These are phyloP conservation scores for Calonectria hongkongensis DNA, from an alignment of 2,329 filamentous ascomycete species.

Conservation along the genomic window DNA sequence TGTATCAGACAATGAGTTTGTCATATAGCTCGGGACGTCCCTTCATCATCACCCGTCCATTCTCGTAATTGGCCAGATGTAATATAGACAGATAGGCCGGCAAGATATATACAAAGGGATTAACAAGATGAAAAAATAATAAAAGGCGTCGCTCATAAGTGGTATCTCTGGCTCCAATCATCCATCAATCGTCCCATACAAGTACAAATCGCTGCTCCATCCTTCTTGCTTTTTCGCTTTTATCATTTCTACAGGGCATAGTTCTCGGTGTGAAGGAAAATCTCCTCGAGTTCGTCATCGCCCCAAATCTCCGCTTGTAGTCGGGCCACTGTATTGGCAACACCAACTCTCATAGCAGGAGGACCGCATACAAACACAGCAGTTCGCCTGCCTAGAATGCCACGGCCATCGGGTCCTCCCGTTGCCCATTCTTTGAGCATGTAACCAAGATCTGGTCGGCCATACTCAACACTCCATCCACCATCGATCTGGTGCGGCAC, in stretches of 20 bases:
- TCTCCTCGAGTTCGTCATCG: conserved; percentile 86
- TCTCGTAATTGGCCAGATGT: conserved; percentile 12
- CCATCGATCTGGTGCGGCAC: conserved; percentile 80
- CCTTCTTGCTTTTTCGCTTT: conserved; percentile 5
- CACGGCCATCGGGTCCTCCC: conserved; percentile 78
- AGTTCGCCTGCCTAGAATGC: conserved; percentile 85
- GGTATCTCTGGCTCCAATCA: conserved; percentile 52
- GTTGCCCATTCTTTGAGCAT: conserved; percentile 89
- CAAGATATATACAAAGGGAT: conserved; percentile 44
- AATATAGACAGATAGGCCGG: conserved; percentile 33
- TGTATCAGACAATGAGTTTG: conserved; percentile 40
- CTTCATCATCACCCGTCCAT: conserved; percentile 44
- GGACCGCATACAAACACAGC: conserved; percentile 97
- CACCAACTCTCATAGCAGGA: conserved; percentile 88
- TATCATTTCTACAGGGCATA: conserved; percentile 80
- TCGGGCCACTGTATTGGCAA: conserved; percentile 88
- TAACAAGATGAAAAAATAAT: conserved; percentile 41
- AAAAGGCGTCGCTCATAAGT: conserved; percentile 52
- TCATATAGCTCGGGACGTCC: conserved; percentile 44
- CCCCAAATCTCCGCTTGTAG: conserved; percentile 90
- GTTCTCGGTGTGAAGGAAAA: conserved; percentile 96
- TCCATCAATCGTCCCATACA: conserved; percentile 45
- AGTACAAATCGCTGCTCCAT: conserved; percentile 44
- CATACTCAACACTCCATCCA: conserved; percentile 95
- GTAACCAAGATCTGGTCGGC: conserved; percentile 89